phyloP scores from a whole-genome alignment of 192 early-diverging fungal genomes.

The Allomyces macrogynus region DNA sequence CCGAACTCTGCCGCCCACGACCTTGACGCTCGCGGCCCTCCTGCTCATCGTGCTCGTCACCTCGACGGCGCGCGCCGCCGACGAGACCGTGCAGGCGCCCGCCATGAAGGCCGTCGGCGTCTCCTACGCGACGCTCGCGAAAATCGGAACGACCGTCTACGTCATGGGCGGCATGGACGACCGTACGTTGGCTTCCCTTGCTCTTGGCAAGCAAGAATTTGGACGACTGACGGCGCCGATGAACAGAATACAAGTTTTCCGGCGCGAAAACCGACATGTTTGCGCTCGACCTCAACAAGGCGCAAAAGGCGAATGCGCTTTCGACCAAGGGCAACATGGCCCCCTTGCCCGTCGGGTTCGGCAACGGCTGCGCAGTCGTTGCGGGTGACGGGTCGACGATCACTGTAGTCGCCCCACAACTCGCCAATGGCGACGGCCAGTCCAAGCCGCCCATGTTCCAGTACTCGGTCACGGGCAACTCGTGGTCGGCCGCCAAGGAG shows the following conservation, averaged over 20 bases:
- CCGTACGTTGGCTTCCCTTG: not conserved
- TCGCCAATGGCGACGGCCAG: not conserved
- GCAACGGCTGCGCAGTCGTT: not conserved
- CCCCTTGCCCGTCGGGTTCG: not conserved
- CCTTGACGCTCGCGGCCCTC: too few relatives aligned
- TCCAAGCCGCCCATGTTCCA: not conserved
- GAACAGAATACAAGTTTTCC: not conserved
- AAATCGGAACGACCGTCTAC: not conserved
- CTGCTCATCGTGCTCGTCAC: too few relatives aligned
- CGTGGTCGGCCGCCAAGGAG: not conserved
- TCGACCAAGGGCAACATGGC: not conserved
- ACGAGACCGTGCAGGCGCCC: too few relatives aligned
- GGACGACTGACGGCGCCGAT: not conserved
- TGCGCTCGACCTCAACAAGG: not conserved
- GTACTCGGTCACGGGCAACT: not conserved
- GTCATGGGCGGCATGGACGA: not conserved
- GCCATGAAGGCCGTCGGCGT: not conserved
- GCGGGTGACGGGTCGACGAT: not conserved
- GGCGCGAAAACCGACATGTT: not conserved
- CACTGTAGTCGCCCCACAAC: not conserved
- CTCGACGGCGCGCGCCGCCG: too few relatives aligned
- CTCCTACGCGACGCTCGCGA: not conserved
- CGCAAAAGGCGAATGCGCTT: not conserved
- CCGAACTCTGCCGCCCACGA: too few relatives aligned
- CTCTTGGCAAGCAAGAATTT: not conserved